Percentiles rank a stretch among this genome's conserved stretches.
Conservation (phyloP, 805 yeast genomes). For the Saccharomycodes ludwigii region DNA sequence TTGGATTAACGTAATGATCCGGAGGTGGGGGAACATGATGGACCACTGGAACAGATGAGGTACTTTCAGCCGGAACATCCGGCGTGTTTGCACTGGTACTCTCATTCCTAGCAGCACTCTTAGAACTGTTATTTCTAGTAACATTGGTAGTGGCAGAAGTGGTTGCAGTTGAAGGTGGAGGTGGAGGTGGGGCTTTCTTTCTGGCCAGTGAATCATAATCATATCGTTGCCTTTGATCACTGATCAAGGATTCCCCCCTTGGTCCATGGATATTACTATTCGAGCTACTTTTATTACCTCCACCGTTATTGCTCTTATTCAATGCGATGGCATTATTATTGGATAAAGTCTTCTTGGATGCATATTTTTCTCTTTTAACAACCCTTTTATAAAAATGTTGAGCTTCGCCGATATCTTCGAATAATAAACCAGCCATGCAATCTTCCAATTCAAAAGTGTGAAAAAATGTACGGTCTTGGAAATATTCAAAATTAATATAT, state of each 20-base stretch:
- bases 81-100: constrained; percentile 1
- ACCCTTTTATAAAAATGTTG: constrained; percentile 74
- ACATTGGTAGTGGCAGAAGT: constrained; percentile 2
- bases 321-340: constrained; percentile 84
- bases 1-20: constrained; percentile 6
- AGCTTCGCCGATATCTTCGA: constrained; percentile 85
- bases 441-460: constrained; percentile 91
- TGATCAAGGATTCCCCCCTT: constrained; percentile 21
- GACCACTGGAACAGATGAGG: constrained; percentile 5
- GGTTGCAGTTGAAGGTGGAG: constrained; percentile 10
- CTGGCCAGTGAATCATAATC: constrained; percentile 8
- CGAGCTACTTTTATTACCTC: constrained; percentile 40
- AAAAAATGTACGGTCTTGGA: constrained; percentile 90
- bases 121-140: background rate
- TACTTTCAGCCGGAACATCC: constrained; percentile 6
- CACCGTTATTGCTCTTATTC: constrained; percentile 51
- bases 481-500: constrained; percentile 75
- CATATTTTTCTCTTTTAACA: constrained; percentile 63
- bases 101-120: background rate
- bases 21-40: constrained; percentile 9
- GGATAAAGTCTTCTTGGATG: constrained; percentile 70
- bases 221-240: constrained; percentile 21
- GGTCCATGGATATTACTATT: constrained; percentile 66
- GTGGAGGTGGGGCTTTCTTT: constrained; percentile 6
- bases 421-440: constrained; percentile 73